These are phyloP conservation scores for Peterozyma toletana DNA, from an alignment of 805 yeast genomes.

Conservation along the genomic window DNA sequence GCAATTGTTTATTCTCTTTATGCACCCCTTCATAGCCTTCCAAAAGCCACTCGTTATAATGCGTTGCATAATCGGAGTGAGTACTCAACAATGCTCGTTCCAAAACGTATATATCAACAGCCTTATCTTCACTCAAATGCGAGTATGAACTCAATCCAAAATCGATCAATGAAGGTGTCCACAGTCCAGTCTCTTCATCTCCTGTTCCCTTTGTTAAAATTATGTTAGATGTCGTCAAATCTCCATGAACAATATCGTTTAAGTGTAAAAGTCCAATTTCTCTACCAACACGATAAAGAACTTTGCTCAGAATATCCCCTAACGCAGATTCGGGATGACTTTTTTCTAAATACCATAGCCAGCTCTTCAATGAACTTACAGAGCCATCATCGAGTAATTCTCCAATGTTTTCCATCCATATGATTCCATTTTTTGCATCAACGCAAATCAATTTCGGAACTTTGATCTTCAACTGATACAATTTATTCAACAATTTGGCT, in stretches of 20 bases:
- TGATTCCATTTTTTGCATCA: slow-evolving; percentile 72
- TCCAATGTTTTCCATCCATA: slow-evolving; percentile 85
- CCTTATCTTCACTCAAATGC: slow-evolving; percentile 79
- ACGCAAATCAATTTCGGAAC: slow-evolving; percentile 71
- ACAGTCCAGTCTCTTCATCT: slow-evolving; percentile 11
- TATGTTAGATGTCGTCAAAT: slow-evolving; percentile 84
- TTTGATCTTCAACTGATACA: slow-evolving; percentile 44
- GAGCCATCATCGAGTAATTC: slow-evolving; percentile 41
- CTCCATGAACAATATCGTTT: slow-evolving; percentile 86
- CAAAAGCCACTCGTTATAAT: slow-evolving; percentile 63
- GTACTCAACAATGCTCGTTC: slow-evolving; percentile 91
- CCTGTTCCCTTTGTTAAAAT: slow-evolving; percentile 29
- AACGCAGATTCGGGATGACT: slow-evolving; percentile 17
- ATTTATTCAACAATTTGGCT: slow-evolving; percentile 63
- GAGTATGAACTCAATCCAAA: slow-evolving; percentile 85
- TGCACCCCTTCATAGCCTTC: slow-evolving; percentile 54
- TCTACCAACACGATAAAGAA: slow-evolving; percentile 52
- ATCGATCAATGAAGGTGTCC: slow-evolving; percentile 68
- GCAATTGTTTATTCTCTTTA: slow-evolving; percentile 18
- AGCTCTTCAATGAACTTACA: slow-evolving; percentile 63
- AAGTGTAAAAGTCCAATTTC: slow-evolving; percentile 67
- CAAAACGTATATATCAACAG: slow-evolving; percentile 92
- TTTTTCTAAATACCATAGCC: slow-evolving; percentile 56
- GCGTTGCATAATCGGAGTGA: slow-evolving; percentile 66
- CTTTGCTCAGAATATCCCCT: slow-evolving; percentile 29